Evolutionary conservation across 768 basidiomycete species (phyloP).

Genomic region (Boletellus emodensis): DNA sequence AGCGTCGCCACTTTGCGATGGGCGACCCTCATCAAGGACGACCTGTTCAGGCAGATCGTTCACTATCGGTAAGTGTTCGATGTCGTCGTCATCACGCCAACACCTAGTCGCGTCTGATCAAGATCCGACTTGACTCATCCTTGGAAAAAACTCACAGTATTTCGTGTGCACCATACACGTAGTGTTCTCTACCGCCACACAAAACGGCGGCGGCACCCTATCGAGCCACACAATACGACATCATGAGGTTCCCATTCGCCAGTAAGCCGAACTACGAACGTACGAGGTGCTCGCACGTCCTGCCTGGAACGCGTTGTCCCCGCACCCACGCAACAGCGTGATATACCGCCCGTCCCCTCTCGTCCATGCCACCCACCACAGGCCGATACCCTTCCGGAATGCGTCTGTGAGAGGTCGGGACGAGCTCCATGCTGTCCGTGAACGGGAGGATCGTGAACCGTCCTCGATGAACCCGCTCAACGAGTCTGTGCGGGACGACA

Average conservation of each 20-base stretch:
- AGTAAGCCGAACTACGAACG: background rate
- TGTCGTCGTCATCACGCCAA: background rate
- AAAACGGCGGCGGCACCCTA: background rate
- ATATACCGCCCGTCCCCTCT: background rate
- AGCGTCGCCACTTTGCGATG: background rate
- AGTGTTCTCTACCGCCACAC: background rate
- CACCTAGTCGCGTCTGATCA: background rate
- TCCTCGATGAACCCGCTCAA: background rate
- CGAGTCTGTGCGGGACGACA: background rate
- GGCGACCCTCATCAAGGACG: background rate
- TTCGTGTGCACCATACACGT: conserved; percentile 2
- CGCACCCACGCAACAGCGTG: conserved; percentile 1
- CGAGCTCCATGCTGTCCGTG: conserved; percentile 3
- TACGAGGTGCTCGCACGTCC: conserved; percentile 6
- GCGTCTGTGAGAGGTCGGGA: background rate
- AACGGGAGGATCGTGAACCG: conserved; percentile 5
- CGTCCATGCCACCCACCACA: conserved; percentile 2
- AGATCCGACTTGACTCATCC: background rate
- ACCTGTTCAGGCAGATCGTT: background rate
- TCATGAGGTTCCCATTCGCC: background rate
- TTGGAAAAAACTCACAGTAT: background rate
- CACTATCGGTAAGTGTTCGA: background rate
- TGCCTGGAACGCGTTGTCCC: background rate
- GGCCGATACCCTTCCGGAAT: background rate
- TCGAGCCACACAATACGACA: background rate